phyloP scores from a whole-genome alignment of 2,329 filamentous ascomycete species.

The Colletotrichum sp. region DNA sequence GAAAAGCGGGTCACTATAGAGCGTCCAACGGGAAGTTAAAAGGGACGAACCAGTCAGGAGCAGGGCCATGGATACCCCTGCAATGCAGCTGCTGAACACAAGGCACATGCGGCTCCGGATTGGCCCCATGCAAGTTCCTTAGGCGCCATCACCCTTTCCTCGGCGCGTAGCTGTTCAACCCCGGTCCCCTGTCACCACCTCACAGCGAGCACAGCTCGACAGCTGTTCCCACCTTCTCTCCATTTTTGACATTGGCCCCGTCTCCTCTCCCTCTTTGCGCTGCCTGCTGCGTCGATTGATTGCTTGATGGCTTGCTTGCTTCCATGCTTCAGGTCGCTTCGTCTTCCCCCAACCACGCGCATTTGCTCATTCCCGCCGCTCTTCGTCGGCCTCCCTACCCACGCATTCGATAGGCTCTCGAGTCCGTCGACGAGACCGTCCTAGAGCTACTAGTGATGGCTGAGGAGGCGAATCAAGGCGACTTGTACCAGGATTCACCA shows the following conservation, averaged over 20 bases:
- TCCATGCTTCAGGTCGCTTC: neutral
- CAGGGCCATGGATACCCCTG: neutral
- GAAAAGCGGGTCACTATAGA: neutral
- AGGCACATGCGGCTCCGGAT: conserved; percentile 25
- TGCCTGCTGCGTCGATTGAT: neutral
- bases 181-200: conserved; percentile 2
- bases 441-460: conserved; percentile 2
- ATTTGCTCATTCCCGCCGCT: conserved; percentile 13
- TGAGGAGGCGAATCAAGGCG: conserved; percentile 11
- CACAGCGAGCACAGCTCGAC: neutral
- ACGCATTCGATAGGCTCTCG: conserved; percentile 11
- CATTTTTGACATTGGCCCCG: neutral
- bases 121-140: conserved; percentile 24
- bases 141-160: conserved; percentile 25
- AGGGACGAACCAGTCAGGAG: conserved; percentile 12
- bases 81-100: conserved; percentile 18
- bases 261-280: neutral
- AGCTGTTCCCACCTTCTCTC: neutral
- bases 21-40: conserved; percentile 18
- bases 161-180: conserved; percentile 24
- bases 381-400: neutral
- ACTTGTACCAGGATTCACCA: conserved; percentile 15
- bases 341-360: conserved; percentile 9
- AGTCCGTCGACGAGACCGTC: neutral
- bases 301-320: neutral